A percentile compares a stretch with the other conserved stretches of the same genome.
These are phyloP conservation scores for Manihot esculenta DNA, from an alignment of 441 rosid species.

Conservation along the genomic window DNA sequence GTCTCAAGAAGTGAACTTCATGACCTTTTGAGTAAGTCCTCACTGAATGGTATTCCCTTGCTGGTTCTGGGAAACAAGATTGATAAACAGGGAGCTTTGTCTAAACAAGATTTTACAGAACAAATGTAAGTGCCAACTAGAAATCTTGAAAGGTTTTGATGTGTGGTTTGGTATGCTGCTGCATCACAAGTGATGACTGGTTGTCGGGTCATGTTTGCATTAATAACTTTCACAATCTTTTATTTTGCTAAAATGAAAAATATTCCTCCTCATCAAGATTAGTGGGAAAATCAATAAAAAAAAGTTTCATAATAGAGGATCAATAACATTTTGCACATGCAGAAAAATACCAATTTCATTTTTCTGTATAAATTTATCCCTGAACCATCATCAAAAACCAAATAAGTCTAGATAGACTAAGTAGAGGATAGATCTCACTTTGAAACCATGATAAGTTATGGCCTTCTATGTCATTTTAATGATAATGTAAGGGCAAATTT, in stretches of 20 bases:
- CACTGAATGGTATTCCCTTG: constrained; percentile 79
- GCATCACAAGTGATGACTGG: neutral
- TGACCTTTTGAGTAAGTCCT: constrained; percentile 79
- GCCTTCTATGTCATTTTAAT: no score
- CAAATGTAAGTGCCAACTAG: constrained; percentile 58
- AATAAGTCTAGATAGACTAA: no score
- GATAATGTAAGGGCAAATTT: no score
- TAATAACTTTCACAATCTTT: neutral
- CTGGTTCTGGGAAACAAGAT: constrained; percentile 94
- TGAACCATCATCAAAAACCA: no score
- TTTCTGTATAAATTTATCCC: no score
- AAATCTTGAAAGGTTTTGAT: neutral
- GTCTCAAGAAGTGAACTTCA: constrained; percentile 80
- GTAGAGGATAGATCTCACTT: no score
- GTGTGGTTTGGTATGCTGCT: neutral
- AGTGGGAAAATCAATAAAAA: neutral
- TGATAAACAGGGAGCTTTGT: constrained; percentile 87
- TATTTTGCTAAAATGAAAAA: neutral
- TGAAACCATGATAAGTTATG: no score
- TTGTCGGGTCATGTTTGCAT: neutral
- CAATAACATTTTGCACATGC: neutral
- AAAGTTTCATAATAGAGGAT: neutral
- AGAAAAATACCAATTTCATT: neutral
- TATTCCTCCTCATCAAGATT: no score
- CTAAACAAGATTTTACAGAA: constrained; percentile 84